Base-by-base conservation (phyloP, 176 grass and related monocot species). In the Hordeum marinum region DNA sequence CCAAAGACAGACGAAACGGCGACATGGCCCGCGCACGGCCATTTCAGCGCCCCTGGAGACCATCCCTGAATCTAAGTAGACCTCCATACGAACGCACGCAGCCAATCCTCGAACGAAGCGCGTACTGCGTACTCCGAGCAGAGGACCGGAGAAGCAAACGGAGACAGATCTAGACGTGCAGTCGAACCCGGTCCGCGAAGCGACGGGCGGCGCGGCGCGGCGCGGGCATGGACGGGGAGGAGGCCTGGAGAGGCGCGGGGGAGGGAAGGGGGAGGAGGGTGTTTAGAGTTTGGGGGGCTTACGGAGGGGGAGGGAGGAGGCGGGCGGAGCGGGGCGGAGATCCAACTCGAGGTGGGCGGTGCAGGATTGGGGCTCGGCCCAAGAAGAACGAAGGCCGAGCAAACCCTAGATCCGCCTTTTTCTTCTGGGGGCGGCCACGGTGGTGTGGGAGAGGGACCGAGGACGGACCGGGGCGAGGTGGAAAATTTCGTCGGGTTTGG, bases 311-410 rank as follows among this genome's bases (percentile, higher is more conserved):
- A 37, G 62, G 60, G 40, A n/a, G n/a, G n/a, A n/a, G n/a, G n/a
- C n/a, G n/a, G 66, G 3, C 48, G 26, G 75, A 31, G 85, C 8
- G 43, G 54, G 58, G 78, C 23, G 84, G 24, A 81, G 84, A 83
- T 80, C 84, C 84, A 85, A 68, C 27, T 46, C 32, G 7, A 8
- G 31, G 82, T 20, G 87, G 63, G 63, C 79, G 79, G 84, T 45
- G 79, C 55, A 45, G 73, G 68, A 75, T 78, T 27, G 78, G 84
- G 89, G 84, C 89, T 90, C 84, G 89, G 89, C 89, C 89, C 89
- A 90, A 80, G 75, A 90, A 87, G 68, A 18, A 76, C 89, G 84
- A 90, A 90, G 84, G 84, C 89, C 78, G 72, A 23, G 72, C 55
- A 77, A 89, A 85, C 87, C 87, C 87, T 89, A 89, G 87, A 89